phyloP scores from a whole-genome alignment of 2,329 filamentous ascomycete genomes.

The Alternaria brassicicola region DNA sequence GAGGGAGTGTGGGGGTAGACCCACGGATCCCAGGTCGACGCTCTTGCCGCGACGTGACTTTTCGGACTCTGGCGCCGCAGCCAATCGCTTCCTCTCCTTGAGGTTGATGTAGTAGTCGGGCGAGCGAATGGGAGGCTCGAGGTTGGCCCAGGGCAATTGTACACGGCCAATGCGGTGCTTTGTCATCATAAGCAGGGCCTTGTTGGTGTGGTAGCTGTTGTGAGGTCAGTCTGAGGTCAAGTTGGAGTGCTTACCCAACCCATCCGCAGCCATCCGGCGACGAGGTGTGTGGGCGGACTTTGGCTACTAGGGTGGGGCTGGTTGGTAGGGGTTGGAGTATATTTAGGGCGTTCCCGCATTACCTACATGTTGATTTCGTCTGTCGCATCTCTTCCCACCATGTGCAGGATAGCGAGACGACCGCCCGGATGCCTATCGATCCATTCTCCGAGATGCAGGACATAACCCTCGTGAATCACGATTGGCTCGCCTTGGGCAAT shows the following conservation, averaged over 20 bases:
- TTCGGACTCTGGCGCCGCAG: conserved; percentile 3
- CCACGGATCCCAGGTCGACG: conserved; percentile 39
- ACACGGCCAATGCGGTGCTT: conserved; percentile 66
- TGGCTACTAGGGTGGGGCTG: conserved; percentile 13
- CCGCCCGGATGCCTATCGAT: conserved; percentile 66
- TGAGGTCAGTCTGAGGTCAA: conserved; percentile 31
- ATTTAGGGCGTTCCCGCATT: conserved; percentile 2
- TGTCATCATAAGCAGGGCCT: conserved; percentile 63
- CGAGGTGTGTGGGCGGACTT: conserved; percentile 6
- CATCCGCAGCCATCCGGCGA: conserved; percentile 12
- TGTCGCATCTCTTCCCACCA: conserved; percentile 65
- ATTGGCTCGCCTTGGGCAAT: conserved; percentile 63
- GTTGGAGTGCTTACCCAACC: conserved; percentile 16
- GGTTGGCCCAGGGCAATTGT: conserved; percentile 62
- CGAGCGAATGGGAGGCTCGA: conserved; percentile 64
- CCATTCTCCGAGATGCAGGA: conserved; percentile 64
- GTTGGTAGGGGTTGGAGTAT: neutral
- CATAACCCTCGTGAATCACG: conserved; percentile 62
- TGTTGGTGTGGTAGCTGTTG: conserved; percentile 62
- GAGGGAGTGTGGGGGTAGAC: conserved; percentile 19
- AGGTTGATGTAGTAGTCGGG: conserved; percentile 49
- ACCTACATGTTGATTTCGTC: conserved; percentile 65
- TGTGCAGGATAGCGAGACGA: conserved; percentile 64
- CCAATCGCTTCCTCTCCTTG: conserved; percentile 22
- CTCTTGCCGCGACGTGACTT: conserved; percentile 26